A percentile compares a stretch with the other conserved stretches of the same genome.
phyloP scores from a whole-genome alignment of 2,329 filamentous ascomycete species.

The Clonostachys byssicola region DNA sequence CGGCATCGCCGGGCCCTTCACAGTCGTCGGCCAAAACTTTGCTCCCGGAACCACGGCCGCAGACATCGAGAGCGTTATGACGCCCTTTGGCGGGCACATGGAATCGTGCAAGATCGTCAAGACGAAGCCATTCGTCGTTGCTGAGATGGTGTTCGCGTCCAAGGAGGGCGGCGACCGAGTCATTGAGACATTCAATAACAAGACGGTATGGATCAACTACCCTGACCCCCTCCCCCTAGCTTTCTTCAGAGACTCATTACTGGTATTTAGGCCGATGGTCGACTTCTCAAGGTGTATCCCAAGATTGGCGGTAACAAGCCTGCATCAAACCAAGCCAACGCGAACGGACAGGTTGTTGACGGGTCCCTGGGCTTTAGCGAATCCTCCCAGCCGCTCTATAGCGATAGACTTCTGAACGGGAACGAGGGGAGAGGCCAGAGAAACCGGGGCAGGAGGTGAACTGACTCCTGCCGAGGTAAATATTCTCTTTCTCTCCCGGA shows the following conservation, averaged over 20 bases:
- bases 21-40: slow-evolving; percentile 76
- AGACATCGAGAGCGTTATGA: slow-evolving; percentile 79
- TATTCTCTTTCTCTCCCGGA: too few species aligned
- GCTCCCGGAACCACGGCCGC: slow-evolving; percentile 76
- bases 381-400: slow-evolving; percentile 45
- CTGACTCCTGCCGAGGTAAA: too few species aligned
- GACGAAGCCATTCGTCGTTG: slow-evolving; percentile 67
- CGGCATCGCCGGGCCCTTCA: slow-evolving; percentile 68
- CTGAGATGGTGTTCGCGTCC: slow-evolving; percentile 71
- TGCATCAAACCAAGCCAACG: slow-evolving; percentile 5
- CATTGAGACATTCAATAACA: slow-evolving; percentile 72
- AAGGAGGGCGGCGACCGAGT: slow-evolving; percentile 71
- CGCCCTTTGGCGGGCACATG: slow-evolving; percentile 67
- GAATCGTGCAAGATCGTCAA: slow-evolving; percentile 64
- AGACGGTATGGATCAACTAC: slow-evolving; percentile 52
- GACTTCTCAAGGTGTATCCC: slow-evolving; percentile 68
- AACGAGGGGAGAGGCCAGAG: slow-evolving; percentile 12
- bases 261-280: slow-evolving; percentile 62
- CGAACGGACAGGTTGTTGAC: slow-evolving; percentile 41
- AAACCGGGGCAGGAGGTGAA: slow-evolving; percentile 1
- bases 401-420: slow-evolving; percentile 35
- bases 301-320: slow-evolving; percentile 41
- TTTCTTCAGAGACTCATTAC: background rate
- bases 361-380: slow-evolving; percentile 51
- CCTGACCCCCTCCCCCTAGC: background rate